Conservation (phyloP, 2,329 filamentous ascomycete genomes). For the Beauveria asiatica region DNA sequence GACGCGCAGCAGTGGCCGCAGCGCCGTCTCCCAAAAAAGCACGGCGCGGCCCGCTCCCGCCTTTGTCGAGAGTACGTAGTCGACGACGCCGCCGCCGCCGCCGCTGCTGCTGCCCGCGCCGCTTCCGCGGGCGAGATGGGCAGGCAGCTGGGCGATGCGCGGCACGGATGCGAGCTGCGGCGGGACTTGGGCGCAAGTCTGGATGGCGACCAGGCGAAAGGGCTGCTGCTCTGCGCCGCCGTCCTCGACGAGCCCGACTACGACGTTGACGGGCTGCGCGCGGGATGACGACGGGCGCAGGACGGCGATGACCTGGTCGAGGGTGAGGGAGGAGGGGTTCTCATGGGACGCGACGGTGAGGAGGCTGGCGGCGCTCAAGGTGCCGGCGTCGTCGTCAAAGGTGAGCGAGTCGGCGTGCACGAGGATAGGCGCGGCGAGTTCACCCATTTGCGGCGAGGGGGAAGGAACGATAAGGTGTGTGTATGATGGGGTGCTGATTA, state of each 20-base stretch:
- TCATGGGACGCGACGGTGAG: background rate
- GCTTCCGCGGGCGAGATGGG: constrained; percentile 21
- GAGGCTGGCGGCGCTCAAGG: constrained; percentile 8
- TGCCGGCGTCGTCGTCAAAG: constrained; percentile 21
- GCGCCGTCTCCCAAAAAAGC: constrained; percentile 44
- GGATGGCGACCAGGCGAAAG: constrained; percentile 22
- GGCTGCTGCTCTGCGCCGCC: constrained; percentile 17
- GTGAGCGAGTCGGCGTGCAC: constrained; percentile 4
- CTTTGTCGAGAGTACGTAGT: constrained; percentile 58
- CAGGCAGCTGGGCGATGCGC: constrained; percentile 29
- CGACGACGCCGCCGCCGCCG: constrained; percentile 24
- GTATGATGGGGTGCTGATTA: background rate
- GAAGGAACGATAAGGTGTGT: too few relatives aligned
- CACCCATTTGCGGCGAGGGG: background rate
- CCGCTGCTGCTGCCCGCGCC: background rate
- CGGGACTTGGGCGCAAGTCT: constrained; percentile 25
- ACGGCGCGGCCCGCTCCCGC: constrained; percentile 55
- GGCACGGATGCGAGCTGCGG: constrained; percentile 27
- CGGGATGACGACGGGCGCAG: constrained; percentile 11
- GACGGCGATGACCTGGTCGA: constrained; percentile 23
- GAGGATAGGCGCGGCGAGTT: background rate
- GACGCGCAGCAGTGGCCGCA: constrained; percentile 46
- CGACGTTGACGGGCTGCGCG: constrained; percentile 13
- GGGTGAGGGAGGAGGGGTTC: constrained; percentile 11
- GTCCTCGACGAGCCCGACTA: constrained; percentile 32